These are phyloP conservation scores for Diplosphaera chodatii DNA, from an alignment of 139 green algal genomes.

Conservation along the genomic window DNA sequence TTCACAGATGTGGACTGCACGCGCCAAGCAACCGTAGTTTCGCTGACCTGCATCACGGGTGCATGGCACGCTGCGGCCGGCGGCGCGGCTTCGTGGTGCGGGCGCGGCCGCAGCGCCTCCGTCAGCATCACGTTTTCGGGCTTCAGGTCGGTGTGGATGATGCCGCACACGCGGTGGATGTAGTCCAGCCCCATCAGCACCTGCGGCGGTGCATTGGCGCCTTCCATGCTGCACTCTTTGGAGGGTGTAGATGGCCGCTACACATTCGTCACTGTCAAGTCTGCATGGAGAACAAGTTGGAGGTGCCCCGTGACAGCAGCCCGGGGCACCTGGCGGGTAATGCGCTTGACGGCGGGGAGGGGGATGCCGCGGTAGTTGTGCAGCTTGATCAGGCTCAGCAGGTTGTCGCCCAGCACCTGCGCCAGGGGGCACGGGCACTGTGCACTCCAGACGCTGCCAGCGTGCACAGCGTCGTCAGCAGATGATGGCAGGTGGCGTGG, in stretches of 20 bases:
- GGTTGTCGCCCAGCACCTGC: slow-evolving; percentile 70
- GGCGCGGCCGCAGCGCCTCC: slow-evolving; percentile 40
- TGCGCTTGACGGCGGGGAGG: slow-evolving; percentile 69
- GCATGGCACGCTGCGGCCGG: background rate
- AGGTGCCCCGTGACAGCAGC: no score
- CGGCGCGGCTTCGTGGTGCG: background rate
- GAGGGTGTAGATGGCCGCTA: no score
- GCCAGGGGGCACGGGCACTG: background rate
- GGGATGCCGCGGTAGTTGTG: slow-evolving; percentile 68
- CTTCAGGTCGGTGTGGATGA: slow-evolving; percentile 98
- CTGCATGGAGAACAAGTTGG: no score
- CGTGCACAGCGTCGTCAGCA: no score
- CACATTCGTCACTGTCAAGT: no score
- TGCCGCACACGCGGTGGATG: slow-evolving; percentile 64
- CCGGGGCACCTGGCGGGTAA: slow-evolving; percentile 31
- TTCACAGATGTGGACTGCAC: no score
- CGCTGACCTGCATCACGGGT: no score
- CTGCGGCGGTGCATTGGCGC: no score
- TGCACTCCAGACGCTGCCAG: no score
- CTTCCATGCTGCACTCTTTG: no score
- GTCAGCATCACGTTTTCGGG: slow-evolving; percentile 95
- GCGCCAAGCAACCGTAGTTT: no score
- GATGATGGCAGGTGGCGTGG: no score
- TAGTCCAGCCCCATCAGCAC: slow-evolving; percentile 90
- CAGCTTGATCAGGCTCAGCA: slow-evolving; percentile 69